These are phyloP conservation scores for Didymella pomorum DNA, from an alignment of 2,329 filamentous ascomycete species.

Conservation along the genomic window DNA sequence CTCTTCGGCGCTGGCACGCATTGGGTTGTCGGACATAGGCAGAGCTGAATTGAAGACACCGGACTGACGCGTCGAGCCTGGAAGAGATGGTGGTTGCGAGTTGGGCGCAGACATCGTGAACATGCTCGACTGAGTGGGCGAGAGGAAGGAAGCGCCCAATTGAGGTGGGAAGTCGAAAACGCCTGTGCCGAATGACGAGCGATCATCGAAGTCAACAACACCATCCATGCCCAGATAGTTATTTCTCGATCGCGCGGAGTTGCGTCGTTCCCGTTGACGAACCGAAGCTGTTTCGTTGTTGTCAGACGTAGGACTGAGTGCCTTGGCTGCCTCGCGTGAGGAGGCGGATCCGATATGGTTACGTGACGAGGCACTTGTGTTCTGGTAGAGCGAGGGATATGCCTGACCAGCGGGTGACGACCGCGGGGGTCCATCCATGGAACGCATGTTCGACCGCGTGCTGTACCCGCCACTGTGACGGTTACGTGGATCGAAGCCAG, in stretches of 20 bases:
- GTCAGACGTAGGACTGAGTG: slow-evolving; percentile 39
- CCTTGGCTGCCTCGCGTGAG: slow-evolving; percentile 36
- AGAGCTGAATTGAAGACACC: slow-evolving; percentile 88
- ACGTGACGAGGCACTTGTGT: slow-evolving; percentile 26
- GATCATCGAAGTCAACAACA: slow-evolving; percentile 36
- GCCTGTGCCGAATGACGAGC: slow-evolving; percentile 23
- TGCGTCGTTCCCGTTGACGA: slow-evolving; percentile 32
- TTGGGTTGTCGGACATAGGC: slow-evolving; percentile 71
- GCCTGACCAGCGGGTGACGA: slow-evolving; percentile 38
- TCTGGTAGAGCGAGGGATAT: slow-evolving; percentile 34
- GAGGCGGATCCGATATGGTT: slow-evolving; percentile 28
- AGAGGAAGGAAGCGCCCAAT: slow-evolving; percentile 41
- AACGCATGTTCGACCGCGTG: slow-evolving; percentile 34
- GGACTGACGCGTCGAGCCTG: slow-evolving; percentile 64
- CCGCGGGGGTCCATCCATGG: slow-evolving; percentile 41
- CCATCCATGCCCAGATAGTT: slow-evolving; percentile 41
- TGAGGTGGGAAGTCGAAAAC: slow-evolving; percentile 39
- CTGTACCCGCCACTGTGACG: slow-evolving; percentile 72
- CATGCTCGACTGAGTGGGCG: slow-evolving; percentile 28
- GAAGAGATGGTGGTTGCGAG: slow-evolving; percentile 35
- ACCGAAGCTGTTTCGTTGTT: slow-evolving; percentile 41
- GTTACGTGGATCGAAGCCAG: slow-evolving; percentile 49
- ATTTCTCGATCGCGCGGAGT: slow-evolving; percentile 31
- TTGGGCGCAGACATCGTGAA: slow-evolving; percentile 31
- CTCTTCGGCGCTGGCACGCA: slow-evolving; percentile 34